Evolutionary conservation across 176 grass and related monocot species (phyloP).

Genomic region (Raddia distichophylla): DNA sequence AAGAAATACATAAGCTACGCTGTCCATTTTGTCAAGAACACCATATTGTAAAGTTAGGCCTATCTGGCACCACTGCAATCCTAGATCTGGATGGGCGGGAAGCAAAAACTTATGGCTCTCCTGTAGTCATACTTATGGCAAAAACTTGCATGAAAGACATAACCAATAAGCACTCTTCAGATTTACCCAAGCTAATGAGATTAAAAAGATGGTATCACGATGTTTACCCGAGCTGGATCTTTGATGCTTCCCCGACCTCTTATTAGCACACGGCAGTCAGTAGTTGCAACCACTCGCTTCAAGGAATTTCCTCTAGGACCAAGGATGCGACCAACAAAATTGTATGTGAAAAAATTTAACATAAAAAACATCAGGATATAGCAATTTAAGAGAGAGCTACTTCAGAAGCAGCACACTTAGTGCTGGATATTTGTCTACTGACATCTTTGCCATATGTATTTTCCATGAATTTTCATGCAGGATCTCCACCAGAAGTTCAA

Average conservation of each 20-base stretch:
- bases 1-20: too few species aligned
- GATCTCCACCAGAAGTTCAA: too few species aligned
- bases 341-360: slow-evolving; percentile 62
- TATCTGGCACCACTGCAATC: too few species aligned
- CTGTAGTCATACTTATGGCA: neutral
- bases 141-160: slow-evolving; percentile 20
- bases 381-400: neutral
- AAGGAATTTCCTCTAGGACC: slow-evolving; percentile 98
- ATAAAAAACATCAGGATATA: slow-evolving; percentile 20
- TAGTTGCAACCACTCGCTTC: slow-evolving; percentile 91
- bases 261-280: slow-evolving; percentile 90
- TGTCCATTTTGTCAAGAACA: too few species aligned
- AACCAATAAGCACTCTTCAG: neutral
- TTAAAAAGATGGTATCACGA: slow-evolving; percentile 21
- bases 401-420: slow-evolving; percentile 61
- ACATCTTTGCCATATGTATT: slow-evolving; percentile 31
- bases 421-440: slow-evolving; percentile 83
- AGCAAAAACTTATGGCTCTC: slow-evolving; percentile 11
- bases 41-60: too few species aligned
- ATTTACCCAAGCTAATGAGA: neutral
- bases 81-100: too few species aligned
- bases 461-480: too few species aligned
- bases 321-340: slow-evolving; percentile 93
- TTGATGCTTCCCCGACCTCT: slow-evolving; percentile 95
- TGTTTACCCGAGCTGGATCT: slow-evolving; percentile 83